Evolutionary conservation across 2,329 filamentous ascomycete genomes (phyloP).

Genomic region (Fusarium liriodendri): DNA sequence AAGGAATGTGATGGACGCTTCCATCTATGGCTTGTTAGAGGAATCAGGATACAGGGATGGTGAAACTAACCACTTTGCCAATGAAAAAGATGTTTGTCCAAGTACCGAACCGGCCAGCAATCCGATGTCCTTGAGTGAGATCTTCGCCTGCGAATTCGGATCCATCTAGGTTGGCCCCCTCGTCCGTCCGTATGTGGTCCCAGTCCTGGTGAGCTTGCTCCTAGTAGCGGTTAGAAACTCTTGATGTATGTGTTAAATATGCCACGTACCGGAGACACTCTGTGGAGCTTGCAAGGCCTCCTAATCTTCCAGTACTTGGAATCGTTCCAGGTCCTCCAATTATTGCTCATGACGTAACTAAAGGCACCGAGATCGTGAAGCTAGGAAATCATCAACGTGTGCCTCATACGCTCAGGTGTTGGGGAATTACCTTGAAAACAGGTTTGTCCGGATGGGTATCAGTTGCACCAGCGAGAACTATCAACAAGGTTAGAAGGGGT

Average conservation of each 20-base stretch:
- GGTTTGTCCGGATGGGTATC: slow-evolving; percentile 30
- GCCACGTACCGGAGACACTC: slow-evolving; percentile 39
- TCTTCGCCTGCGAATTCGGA: slow-evolving; percentile 22
- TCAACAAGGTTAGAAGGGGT: slow-evolving; percentile 5
- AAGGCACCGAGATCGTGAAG: slow-evolving; percentile 45
- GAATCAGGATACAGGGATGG: neutral
- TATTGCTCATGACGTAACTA: slow-evolving; percentile 32
- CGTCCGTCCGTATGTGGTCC: slow-evolving; percentile 31
- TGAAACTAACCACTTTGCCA: slow-evolving; percentile 39
- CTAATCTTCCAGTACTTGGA: slow-evolving; percentile 31
- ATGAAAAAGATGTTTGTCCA: slow-evolving; percentile 47
- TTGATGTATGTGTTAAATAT: neutral
- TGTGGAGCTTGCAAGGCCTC: slow-evolving; percentile 31
- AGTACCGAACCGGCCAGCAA: slow-evolving; percentile 44
- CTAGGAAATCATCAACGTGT: slow-evolving; percentile 27
- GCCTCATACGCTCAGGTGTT: neutral
- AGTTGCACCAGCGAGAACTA: slow-evolving; percentile 38
- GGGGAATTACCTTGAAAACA: slow-evolving; percentile 41
- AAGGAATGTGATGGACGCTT: slow-evolving; percentile 38
- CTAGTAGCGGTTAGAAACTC: slow-evolving; percentile 27
- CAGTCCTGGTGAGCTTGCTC: slow-evolving; percentile 42
- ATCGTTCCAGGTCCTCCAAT: slow-evolving; percentile 25
- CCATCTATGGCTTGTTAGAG: slow-evolving; percentile 40
- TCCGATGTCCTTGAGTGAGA: slow-evolving; percentile 13
- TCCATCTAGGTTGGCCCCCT: neutral